Percentiles rank a stretch among this genome's conserved stretches.
Conservation (phyloP, 2,329 filamentous ascomycete genomes). For the Colletotrichum eremochloae region DNA sequence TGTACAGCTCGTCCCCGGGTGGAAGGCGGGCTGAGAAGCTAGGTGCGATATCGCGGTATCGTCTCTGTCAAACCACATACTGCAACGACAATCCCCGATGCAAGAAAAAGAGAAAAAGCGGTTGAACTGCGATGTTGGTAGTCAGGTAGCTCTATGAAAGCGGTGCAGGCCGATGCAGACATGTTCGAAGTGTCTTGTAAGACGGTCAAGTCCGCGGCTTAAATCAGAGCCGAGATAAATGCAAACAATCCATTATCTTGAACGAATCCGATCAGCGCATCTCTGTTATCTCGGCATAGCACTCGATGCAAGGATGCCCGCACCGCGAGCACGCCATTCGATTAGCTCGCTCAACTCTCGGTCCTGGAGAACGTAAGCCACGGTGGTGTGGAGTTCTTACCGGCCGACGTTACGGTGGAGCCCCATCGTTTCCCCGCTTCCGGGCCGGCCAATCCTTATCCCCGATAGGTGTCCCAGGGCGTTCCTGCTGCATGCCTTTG, state of each 20-base stretch:
- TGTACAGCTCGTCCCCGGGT: conserved; percentile 53
- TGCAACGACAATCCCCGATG: neutral
- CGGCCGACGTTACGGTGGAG: conserved; percentile 21
- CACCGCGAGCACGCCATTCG: neutral
- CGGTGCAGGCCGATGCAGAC: neutral
- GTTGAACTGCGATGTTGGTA: neutral
- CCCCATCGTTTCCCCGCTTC: conserved; percentile 29
- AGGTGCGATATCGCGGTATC: neutral
- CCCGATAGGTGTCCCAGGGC: conserved; percentile 28
- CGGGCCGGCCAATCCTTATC: conserved; percentile 42
- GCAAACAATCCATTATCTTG: neutral
- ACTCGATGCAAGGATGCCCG: conserved; percentile 16
- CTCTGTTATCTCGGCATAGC: neutral
- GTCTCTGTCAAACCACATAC: neutral
- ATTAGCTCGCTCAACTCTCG: conserved; percentile 10
- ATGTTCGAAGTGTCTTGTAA: neutral
- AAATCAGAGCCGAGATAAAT: neutral
- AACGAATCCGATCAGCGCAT: conserved; percentile 1
- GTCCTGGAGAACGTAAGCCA: conserved; percentile 23
- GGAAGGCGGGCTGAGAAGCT: conserved; percentile 32
- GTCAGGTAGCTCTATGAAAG: neutral
- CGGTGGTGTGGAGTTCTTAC: conserved; percentile 29
- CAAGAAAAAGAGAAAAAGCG: neutral
- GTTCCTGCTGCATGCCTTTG: conserved; percentile 36
- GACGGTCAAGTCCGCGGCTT: neutral